These are phyloP conservation scores for Candida quercuum DNA, from an alignment of 805 yeast genomes.

Conservation along the genomic window DNA sequence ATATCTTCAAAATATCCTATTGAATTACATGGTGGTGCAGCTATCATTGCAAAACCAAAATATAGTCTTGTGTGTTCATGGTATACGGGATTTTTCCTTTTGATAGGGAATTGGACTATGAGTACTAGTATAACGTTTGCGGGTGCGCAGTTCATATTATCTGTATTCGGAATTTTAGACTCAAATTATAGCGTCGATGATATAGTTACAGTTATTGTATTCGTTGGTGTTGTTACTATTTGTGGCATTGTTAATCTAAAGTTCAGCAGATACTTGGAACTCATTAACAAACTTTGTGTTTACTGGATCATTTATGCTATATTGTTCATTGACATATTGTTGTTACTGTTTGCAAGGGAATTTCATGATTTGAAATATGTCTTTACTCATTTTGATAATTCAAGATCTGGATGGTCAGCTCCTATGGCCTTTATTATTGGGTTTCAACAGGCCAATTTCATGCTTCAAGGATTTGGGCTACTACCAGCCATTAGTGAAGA, in stretches of 20 bases:
- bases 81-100: conserved; percentile 74
- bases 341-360: conserved; percentile 49
- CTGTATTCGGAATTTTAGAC: conserved; percentile 59
- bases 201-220: conserved; percentile 50
- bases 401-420: conserved; percentile 72
- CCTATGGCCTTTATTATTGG: conserved; percentile 71
- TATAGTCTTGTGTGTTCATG: conserved; percentile 59
- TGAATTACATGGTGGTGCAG: conserved; percentile 73
- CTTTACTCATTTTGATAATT: conserved; percentile 62
- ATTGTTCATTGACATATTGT: conserved; percentile 56
- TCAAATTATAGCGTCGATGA: conserved; percentile 53
- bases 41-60: conserved; percentile 55
- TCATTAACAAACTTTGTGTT: conserved; percentile 63
- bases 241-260: conserved; percentile 62
- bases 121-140: conserved; percentile 69
- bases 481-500: conserved; percentile 79
- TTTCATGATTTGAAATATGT: conserved; percentile 57
- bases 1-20: conserved; percentile 73
- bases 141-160: conserved; percentile 68
- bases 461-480: conserved; percentile 80
- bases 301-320: conserved; percentile 73
- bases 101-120: conserved; percentile 76
- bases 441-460: conserved; percentile 71
- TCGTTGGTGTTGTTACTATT: conserved; percentile 46
- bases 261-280: conserved; percentile 55